Evolutionary conservation across 768 basidiomycete genomes (phyloP).

Genomic region (Pleurotus platypus): DNA sequence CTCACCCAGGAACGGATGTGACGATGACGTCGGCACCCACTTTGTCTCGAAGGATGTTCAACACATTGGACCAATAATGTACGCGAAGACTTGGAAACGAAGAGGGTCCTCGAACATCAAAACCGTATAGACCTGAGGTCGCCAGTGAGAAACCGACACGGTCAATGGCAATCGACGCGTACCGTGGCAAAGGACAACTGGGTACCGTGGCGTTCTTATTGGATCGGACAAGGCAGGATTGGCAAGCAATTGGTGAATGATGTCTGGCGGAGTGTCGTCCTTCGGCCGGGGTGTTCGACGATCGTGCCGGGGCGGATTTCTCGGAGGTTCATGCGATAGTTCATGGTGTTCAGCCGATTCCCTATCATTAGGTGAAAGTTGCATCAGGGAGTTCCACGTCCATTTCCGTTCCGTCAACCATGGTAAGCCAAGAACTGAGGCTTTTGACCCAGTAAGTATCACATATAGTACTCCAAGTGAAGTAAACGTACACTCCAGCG

Average conservation of each 20-base stretch:
- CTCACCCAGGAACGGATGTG: constrained; percentile 89
- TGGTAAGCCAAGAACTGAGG: constrained; percentile 1
- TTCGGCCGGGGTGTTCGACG: constrained; percentile 16
- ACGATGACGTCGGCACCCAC: constrained; percentile 95
- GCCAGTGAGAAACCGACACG: not conserved
- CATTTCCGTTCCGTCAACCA: constrained; percentile 6
- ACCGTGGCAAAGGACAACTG: constrained; percentile 97
- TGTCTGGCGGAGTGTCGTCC: constrained; percentile 30
- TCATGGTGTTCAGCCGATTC: constrained; percentile 9
- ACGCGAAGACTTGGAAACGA: constrained; percentile 80
- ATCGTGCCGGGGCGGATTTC: constrained; percentile 10
- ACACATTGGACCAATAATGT: constrained; percentile 93
- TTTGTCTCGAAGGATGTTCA: constrained; percentile 72
- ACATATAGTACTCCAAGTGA: not conserved
- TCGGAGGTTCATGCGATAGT: not conserved
- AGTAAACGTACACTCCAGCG: not conserved
- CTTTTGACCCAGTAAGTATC: not conserved
- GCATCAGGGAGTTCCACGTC: constrained; percentile 9
- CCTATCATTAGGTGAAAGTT: constrained; percentile 1
- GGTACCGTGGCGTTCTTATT: constrained; percentile 75
- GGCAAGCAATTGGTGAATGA: constrained; percentile 66
- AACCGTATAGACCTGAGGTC: constrained; percentile 82
- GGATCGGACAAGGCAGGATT: constrained; percentile 81
- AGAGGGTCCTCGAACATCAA: constrained; percentile 83
- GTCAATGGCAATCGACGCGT: constrained; percentile 17